phyloP scores from a whole-genome alignment of 495 filamentous ascomycete species.

The Venustampulla echinocandica region DNA sequence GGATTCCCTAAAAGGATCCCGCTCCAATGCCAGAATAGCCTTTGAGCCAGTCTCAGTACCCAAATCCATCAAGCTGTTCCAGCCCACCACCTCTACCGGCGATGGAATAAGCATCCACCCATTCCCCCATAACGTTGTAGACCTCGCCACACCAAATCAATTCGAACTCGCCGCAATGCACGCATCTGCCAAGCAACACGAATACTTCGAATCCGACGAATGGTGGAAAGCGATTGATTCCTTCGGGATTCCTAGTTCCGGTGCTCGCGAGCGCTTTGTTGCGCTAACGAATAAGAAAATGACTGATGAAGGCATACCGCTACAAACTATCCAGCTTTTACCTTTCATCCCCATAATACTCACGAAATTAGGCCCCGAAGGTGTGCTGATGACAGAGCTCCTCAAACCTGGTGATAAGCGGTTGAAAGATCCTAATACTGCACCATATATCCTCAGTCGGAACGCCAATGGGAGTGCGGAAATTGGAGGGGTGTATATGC shows the following conservation, averaged over 20 bases:
- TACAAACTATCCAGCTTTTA: conserved; percentile 74
- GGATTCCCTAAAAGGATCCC: conserved; percentile 35
- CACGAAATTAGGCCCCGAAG: conserved; percentile 66
- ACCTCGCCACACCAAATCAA: conserved; percentile 73
- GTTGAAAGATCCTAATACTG: conserved; percentile 49
- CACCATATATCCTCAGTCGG: conserved; percentile 61
- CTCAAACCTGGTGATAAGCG: conserved; percentile 54
- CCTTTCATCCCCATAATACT: conserved; percentile 76
- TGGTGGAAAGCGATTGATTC: conserved; percentile 79
- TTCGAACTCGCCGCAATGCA: conserved; percentile 75
- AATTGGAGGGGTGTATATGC: conserved; percentile 81
- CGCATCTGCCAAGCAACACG: conserved; percentile 47
- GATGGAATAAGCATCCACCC: background rate
- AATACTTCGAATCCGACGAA: conserved; percentile 53
- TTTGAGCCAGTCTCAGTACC: conserved; percentile 86
- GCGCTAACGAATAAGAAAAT: conserved; percentile 48
- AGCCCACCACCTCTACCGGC: conserved; percentile 15
- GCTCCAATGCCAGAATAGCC: conserved; percentile 47
- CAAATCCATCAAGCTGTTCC: conserved; percentile 67
- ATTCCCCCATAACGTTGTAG: conserved; percentile 35
- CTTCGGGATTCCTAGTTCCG: conserved; percentile 49
- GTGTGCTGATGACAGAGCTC: conserved; percentile 70
- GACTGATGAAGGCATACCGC: conserved; percentile 73
- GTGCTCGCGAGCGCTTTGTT: conserved; percentile 54
- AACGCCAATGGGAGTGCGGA: conserved; percentile 35